phyloP scores from a whole-genome alignment of 2,329 filamentous ascomycete species.

The Colletotrichum liriopes region DNA sequence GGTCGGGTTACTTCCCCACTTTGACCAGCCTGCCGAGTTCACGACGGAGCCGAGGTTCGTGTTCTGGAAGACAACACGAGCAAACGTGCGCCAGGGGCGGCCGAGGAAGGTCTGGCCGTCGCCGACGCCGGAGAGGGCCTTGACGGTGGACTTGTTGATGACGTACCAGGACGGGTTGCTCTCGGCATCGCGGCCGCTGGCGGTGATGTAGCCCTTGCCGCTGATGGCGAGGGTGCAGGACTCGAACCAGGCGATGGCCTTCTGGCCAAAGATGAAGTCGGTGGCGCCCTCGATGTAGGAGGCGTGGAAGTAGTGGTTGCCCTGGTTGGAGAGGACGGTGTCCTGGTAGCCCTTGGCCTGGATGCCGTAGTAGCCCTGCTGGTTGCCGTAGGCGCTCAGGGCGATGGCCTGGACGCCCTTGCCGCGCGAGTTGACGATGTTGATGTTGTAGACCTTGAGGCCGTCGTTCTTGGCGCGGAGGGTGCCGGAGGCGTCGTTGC shows the following conservation, averaged over 20 bases:
- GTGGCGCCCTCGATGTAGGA: slow-evolving; percentile 70
- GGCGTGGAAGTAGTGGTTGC: slow-evolving; percentile 68
- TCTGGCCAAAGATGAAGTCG: slow-evolving; percentile 74
- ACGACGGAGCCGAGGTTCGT: slow-evolving; percentile 70
- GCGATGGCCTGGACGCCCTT: slow-evolving; percentile 68
- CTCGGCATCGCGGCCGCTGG: slow-evolving; percentile 58
- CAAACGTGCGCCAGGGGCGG: slow-evolving; percentile 63
- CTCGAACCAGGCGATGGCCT: slow-evolving; percentile 68
- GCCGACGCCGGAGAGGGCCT: slow-evolving; percentile 56
- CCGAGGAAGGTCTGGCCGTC: slow-evolving; percentile 63
- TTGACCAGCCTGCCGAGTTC: slow-evolving; percentile 71
- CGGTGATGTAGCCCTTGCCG: slow-evolving; percentile 60
- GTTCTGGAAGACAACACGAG: slow-evolving; percentile 64
- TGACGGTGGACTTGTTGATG: slow-evolving; percentile 61
- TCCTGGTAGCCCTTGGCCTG: slow-evolving; percentile 70
- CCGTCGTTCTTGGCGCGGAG: slow-evolving; percentile 55
- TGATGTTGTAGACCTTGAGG: slow-evolving; percentile 72
- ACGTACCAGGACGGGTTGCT: slow-evolving; percentile 61
- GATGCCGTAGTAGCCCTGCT: slow-evolving; percentile 65
- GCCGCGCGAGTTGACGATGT: slow-evolving; percentile 65
- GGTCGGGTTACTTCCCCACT: slow-evolving; percentile 68
- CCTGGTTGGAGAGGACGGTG: slow-evolving; percentile 65
- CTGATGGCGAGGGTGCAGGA: slow-evolving; percentile 63
- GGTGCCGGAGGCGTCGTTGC: slow-evolving; percentile 60
- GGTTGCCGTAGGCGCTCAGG: slow-evolving; percentile 59